Conservation (phyloP, 768 basidiomycete species). For the Pleurotus salmoneostramineus region DNA sequence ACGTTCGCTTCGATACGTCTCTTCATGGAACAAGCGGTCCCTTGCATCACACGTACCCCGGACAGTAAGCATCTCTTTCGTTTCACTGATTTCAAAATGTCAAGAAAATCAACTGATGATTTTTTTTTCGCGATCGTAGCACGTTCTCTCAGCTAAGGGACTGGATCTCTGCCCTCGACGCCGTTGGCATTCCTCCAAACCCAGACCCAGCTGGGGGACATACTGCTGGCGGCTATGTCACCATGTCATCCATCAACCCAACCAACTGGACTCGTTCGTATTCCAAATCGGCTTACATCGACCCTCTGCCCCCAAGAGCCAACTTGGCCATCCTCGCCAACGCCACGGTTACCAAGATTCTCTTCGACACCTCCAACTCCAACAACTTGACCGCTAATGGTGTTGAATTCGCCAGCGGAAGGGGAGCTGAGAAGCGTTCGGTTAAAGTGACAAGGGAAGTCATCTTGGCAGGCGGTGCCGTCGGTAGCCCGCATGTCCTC, state of each 20-base stretch:
- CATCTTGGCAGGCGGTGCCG: slow-evolving; percentile 44
- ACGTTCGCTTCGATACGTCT: slow-evolving; percentile 39
- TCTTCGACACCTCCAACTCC: slow-evolving; percentile 28
- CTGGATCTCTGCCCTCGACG: slow-evolving; percentile 51
- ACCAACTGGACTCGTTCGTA: slow-evolving; percentile 63
- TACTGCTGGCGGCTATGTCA: slow-evolving; percentile 48
- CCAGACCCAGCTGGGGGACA: slow-evolving; percentile 43
- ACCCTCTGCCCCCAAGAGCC: slow-evolving; percentile 48
- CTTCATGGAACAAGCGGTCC: slow-evolving; percentile 53
- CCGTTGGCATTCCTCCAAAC: slow-evolving; percentile 35
- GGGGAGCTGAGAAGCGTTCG: slow-evolving; percentile 27
- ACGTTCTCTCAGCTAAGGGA: slow-evolving; percentile 46
- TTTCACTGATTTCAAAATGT: neutral
- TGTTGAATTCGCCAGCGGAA: slow-evolving; percentile 43
- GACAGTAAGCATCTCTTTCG: slow-evolving; percentile 34
- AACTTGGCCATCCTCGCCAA: slow-evolving; percentile 58
- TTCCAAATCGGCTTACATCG: slow-evolving; percentile 63
- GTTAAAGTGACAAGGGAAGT: slow-evolving; percentile 62
- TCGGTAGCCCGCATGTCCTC: slow-evolving; percentile 48
- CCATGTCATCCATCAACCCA: slow-evolving; percentile 58
- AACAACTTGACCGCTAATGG: slow-evolving; percentile 35
- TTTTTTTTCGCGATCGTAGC: slow-evolving; percentile 22
- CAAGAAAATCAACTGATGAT: neutral
- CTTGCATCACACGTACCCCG: slow-evolving; percentile 39
- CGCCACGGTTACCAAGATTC: slow-evolving; percentile 48